Evolutionary conservation across 805 yeast genomes (phyloP).

Genomic region (Kregervanrija pseudodelftensis): DNA sequence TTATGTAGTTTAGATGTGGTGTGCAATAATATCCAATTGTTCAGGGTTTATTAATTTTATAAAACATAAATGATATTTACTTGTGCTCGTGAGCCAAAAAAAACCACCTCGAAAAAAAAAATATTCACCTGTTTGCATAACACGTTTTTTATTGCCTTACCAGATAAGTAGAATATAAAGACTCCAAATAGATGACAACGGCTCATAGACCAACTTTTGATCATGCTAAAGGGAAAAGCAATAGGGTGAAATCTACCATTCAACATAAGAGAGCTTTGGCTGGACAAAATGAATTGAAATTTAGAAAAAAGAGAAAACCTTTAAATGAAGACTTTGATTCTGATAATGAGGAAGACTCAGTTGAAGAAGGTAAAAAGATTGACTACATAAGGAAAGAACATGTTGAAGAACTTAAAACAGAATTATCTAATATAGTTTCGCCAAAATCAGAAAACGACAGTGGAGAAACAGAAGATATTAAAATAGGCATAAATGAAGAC

Average conservation of each 20-base stretch:
- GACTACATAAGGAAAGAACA: background rate
- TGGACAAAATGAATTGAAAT: conserved; percentile 48
- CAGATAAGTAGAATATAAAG: background rate
- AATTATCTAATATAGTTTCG: background rate
- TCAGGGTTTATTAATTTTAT: too few relatives aligned
- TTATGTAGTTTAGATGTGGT: background rate
- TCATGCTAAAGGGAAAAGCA: conserved; percentile 49
- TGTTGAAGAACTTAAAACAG: background rate
- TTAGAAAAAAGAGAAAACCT: conserved; percentile 24
- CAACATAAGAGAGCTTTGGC: conserved; percentile 48
- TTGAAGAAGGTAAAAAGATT: background rate
- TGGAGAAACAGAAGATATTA: conserved; percentile 43
- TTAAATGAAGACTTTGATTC: conserved; percentile 23
- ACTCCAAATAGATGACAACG: conserved; percentile 43
- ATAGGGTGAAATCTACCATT: conserved; percentile 36
- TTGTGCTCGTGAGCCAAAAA: too few relatives aligned
- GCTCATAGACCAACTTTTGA: conserved; percentile 68
- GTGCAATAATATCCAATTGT: too few relatives aligned
- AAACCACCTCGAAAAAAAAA: conserved; percentile 1
- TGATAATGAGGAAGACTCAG: background rate
- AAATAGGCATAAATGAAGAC: conserved; percentile 31
- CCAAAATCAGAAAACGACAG: conserved; percentile 6
- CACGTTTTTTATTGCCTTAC: background rate
- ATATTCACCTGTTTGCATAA: background rate
- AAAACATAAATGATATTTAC: too few relatives aligned